Conservation (phyloP, 352 stramenopile genomes). For the Phytophthora parvispora region DNA sequence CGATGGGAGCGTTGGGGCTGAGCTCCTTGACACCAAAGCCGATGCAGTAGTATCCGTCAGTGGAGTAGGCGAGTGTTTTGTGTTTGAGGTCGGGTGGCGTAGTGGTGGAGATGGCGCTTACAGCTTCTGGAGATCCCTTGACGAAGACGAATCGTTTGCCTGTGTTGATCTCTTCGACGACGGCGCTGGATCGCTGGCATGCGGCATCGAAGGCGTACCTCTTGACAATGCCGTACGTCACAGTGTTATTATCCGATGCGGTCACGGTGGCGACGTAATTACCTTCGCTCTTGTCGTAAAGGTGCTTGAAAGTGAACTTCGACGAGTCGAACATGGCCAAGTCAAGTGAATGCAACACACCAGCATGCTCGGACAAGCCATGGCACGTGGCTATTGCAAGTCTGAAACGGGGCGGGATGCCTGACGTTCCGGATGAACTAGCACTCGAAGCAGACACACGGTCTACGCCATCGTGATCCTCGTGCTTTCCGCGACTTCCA, state of each 20-base stretch:
- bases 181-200: slow-evolving; percentile 56
- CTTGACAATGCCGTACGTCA: slow-evolving; percentile 58
- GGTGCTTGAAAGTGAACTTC: slow-evolving; percentile 29
- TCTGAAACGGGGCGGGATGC: slow-evolving; percentile 19
- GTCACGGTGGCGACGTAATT: slow-evolving; percentile 37
- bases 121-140: slow-evolving; percentile 64
- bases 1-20: background rate
- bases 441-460: background rate
- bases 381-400: slow-evolving; percentile 64
- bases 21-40: slow-evolving; percentile 49
- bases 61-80: slow-evolving; percentile 52
- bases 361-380: slow-evolving; percentile 45
- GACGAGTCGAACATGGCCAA: slow-evolving; percentile 60
- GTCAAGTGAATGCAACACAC: slow-evolving; percentile 54
- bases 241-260: background rate
- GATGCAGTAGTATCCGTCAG: slow-evolving; percentile 77
- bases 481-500: too few species aligned
- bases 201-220: slow-evolving; percentile 61
- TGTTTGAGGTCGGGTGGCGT: slow-evolving; percentile 65
- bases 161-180: slow-evolving; percentile 51
- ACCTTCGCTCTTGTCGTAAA: slow-evolving; percentile 26
- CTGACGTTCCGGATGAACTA: too few species aligned
- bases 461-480: too few species aligned
- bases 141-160: slow-evolving; percentile 51
- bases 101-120: slow-evolving; percentile 31